phyloP scores from a whole-genome alignment of 768 basidiomycete species.

The Favolaschia claudopus region DNA sequence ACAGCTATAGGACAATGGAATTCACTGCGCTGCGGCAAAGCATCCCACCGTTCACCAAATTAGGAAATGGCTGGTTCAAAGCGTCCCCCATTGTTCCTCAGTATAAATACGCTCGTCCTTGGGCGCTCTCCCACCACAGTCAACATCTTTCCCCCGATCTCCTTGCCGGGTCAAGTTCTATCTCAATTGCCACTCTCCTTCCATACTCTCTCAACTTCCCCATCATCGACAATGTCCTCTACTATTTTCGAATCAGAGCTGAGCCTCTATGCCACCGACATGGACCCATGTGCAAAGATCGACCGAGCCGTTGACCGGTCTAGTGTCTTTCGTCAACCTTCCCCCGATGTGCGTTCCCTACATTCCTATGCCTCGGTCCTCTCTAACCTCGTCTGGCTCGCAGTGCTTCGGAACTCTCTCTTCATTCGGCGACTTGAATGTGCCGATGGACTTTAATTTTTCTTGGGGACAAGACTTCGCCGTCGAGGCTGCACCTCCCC shows the following conservation, averaged over 20 bases:
- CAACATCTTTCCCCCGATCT: not conserved
- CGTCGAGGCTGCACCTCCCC: too few relatives aligned
- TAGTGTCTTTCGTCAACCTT: not conserved
- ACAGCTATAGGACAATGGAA: too few relatives aligned
- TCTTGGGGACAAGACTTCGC: too few relatives aligned
- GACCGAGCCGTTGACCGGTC: not conserved
- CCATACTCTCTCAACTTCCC: not conserved
- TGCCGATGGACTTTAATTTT: too few relatives aligned
- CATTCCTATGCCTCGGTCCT: not conserved
- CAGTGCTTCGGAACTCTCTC: conserved; percentile 3
- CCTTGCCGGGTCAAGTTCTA: not conserved
- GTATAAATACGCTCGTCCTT: not conserved
- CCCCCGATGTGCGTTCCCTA: not conserved
- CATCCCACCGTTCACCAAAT: too few relatives aligned
- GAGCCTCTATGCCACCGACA: conserved; percentile 8
- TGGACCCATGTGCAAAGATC: not conserved
- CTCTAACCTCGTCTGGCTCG: not conserved
- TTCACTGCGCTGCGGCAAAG: too few relatives aligned
- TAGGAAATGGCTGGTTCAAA: not conserved
- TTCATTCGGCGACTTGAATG: too few relatives aligned
- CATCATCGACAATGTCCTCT: not conserved
- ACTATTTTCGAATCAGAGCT: too few relatives aligned
- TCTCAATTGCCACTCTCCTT: not conserved
- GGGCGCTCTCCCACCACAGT: too few relatives aligned
- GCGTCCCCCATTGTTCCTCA: not conserved